These are phyloP conservation scores for Inga oerstediana DNA, from an alignment of 306 rosid genomes.

Conservation along the genomic window DNA sequence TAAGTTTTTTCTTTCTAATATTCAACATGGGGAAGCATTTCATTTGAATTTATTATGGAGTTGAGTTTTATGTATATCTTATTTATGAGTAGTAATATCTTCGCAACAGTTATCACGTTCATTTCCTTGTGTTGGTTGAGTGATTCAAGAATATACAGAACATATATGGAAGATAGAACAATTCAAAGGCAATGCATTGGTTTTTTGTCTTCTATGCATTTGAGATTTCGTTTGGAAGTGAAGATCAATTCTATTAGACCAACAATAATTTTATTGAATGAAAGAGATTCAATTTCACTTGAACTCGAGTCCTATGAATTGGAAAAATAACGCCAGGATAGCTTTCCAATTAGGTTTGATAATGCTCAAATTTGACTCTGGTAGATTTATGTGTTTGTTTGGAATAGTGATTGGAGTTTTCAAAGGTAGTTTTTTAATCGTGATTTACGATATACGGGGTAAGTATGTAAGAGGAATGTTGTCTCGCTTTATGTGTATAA, in stretches of 20 bases:
- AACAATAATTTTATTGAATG: not conserved
- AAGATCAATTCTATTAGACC: not conserved
- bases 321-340: not conserved
- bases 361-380: too few relatives aligned
- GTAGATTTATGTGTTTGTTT: too few relatives aligned
- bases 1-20: not conserved
- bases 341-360: not conserved
- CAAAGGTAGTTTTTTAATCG: too few relatives aligned
- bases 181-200: not conserved
- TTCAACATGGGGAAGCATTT: not conserved
- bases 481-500: too few relatives aligned
- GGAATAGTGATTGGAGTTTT: too few relatives aligned
- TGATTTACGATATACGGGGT: too few relatives aligned
- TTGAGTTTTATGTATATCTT: not conserved
- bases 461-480: too few relatives aligned
- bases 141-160: not conserved
- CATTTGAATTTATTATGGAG: not conserved
- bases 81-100: not conserved
- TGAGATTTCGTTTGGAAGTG: not conserved
- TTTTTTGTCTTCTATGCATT: not conserved
- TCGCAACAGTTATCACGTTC: not conserved
- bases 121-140: not conserved
- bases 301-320: not conserved
- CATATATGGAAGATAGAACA: not conserved
- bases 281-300: too few relatives aligned